Base-by-base conservation (phyloP, 495 filamentous ascomycete species). In the Clohesyomyces aquaticus region DNA sequence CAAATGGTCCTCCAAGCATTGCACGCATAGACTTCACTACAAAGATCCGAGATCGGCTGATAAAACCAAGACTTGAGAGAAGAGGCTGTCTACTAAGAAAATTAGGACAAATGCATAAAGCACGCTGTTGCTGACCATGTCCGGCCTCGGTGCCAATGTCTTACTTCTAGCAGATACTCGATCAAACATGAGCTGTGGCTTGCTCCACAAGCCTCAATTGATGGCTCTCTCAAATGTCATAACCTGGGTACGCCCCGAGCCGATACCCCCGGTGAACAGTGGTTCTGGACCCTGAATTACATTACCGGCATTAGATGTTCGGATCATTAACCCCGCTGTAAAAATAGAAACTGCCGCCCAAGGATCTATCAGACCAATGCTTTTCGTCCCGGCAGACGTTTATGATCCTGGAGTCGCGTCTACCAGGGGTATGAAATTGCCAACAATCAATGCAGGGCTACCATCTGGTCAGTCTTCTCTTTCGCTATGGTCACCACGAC, bases 371-470 rank as follows among this genome's bases (percentile, higher is more conserved):
- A 14, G 6, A 38, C 6, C 32, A 38, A 38, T 38, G 32, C 32
- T 38, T 38, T 38, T n/a, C n/a, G 32, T 6, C 32, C 32, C 32
- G 32, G 6, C 14, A 6, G 43, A 47, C 8, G 38, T 16, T 41
- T 29, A 52, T n/a, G 45, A 56, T 27, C 48, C 49, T 25, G 52
- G n/a, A 12, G 57, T 18, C 16, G 57, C 26, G 27, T 63, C 55
- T 29, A 59, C 49, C 21, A 70, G 55, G 16, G 93, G 93, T 54
- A 98, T 78, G 76, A 98, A 98, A 72, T 98, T 98, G 52, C 94
- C 94, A 41, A 98, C 88, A 69, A 98, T 98, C 49, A 97, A 81
- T 47, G 91, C 88, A 57, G 94, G 94, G 66, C 94, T 98, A 67
- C 26, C 23, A 22, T 41, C 32, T 35, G 21, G 48, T 69, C 38